Evolutionary conservation across 805 yeast genomes (phyloP).

Genomic region (Spencermartinsiella europaea): DNA sequence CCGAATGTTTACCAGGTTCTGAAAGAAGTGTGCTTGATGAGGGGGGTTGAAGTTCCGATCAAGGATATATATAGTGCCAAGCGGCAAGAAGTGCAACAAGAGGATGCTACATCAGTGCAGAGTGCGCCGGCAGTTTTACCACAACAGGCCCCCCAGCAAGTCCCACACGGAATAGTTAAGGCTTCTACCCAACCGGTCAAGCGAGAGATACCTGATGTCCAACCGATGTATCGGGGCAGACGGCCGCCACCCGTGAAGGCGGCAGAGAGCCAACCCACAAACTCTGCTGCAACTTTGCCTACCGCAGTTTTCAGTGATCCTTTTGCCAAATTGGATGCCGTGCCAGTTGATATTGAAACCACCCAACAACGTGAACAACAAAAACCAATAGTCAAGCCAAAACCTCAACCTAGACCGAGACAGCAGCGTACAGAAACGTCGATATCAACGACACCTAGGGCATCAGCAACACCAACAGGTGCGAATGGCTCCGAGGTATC

Average conservation of each 20-base stretch:
- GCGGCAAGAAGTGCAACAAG: background rate
- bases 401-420: background rate
- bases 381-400: background rate
- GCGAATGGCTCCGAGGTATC: background rate
- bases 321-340: constrained; percentile 12
- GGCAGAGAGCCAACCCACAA: background rate
- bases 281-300: background rate
- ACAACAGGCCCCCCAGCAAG: constrained; percentile 3
- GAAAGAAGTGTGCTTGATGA: constrained; percentile 55
- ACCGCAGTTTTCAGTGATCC: constrained; percentile 18
- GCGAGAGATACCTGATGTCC: constrained; percentile 18
- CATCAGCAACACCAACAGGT: background rate
- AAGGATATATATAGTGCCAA: constrained; percentile 24
- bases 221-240: constrained; percentile 25
- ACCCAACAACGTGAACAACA: too few species aligned
- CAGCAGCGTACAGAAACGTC: background rate
- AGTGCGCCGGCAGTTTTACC: background rate
- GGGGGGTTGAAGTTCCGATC: constrained; percentile 51
- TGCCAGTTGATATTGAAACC: too few species aligned
- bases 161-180: constrained; percentile 5
- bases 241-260: constrained; percentile 11
- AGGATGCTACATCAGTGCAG: background rate
- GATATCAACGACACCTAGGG: background rate
- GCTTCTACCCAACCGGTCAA: constrained; percentile 6
- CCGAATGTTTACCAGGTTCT: constrained; percentile 85